Percentiles rank a stretch among this genome's conserved stretches.
These are phyloP conservation scores for Styphnolobium japonicum DNA, from an alignment of 306 rosid genomes.

Conservation along the genomic window DNA sequence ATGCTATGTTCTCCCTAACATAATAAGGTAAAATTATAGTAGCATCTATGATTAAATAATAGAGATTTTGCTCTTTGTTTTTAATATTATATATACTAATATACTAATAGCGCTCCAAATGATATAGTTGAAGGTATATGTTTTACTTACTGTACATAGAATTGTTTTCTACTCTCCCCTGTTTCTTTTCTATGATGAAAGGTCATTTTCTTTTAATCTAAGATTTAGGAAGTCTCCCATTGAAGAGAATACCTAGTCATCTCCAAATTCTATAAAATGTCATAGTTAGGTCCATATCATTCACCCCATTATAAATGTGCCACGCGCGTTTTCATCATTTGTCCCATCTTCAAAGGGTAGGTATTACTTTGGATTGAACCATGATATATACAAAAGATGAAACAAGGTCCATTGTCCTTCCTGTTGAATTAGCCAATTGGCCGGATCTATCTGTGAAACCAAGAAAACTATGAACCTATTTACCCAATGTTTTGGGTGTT, in stretches of 20 bases:
- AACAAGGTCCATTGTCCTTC: background rate
- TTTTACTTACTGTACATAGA: background rate
- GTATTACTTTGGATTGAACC: background rate
- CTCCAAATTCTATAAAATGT: constrained; percentile 25
- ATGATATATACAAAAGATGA: background rate
- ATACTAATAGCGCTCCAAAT: background rate
- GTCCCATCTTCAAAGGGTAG: background rate
- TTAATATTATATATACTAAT: background rate
- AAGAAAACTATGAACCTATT: background rate
- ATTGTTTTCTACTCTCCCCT: background rate
- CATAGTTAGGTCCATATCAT: background rate
- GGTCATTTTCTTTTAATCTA: constrained; percentile 14
- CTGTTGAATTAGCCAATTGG: background rate
- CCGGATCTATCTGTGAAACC: background rate
- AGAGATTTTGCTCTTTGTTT: background rate
- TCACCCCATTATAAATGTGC: background rate
- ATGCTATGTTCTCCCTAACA: background rate
- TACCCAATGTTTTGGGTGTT: too few species aligned
- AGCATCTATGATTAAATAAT: background rate
- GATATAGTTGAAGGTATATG: background rate
- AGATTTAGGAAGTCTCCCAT: background rate
- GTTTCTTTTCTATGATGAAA: constrained; percentile 15
- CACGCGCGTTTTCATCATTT: background rate
- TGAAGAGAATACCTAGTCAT: constrained; percentile 8
- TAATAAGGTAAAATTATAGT: background rate